Percentiles rank a stretch among this genome's conserved stretches.
phyloP scores from a whole-genome alignment of 2,329 filamentous ascomycete genomes.

The Colletotrichum karsti region DNA sequence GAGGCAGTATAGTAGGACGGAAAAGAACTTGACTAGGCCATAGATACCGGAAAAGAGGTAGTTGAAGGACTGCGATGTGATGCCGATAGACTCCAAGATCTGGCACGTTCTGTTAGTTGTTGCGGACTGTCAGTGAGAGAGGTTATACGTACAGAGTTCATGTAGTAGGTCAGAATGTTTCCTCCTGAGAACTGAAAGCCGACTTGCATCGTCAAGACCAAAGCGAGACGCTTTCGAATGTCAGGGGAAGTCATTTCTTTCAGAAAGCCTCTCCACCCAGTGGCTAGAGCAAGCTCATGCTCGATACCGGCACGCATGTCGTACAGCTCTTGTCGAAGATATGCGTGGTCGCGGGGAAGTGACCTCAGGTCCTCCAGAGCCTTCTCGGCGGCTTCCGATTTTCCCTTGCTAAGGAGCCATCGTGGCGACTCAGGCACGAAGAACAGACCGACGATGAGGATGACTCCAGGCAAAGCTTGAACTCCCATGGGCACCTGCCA shows the following conservation, averaged over 20 bases:
- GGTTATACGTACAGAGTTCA: not conserved
- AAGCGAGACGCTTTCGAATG: not conserved
- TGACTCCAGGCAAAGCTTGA: constrained; percentile 7
- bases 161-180: not conserved
- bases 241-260: not conserved
- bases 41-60: not conserved
- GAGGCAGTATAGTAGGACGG: not conserved
- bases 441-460: constrained; percentile 1
- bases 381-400: not conserved
- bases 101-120: not conserved
- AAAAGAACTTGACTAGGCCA: not conserved
- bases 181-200: not conserved
- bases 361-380: not conserved
- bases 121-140: not conserved
- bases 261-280: not conserved
- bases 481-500: constrained; percentile 50
- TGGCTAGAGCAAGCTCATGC: not conserved
- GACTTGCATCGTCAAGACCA: not conserved
- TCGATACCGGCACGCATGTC: not conserved
- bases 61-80: not conserved
- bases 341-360: not conserved
- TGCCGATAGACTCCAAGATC: not conserved
- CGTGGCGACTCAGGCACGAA: constrained; percentile 11
- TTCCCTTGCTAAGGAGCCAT: not conserved
- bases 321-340: not conserved